phyloP scores from a whole-genome alignment of 768 basidiomycete genomes.

The Russula virescens region DNA sequence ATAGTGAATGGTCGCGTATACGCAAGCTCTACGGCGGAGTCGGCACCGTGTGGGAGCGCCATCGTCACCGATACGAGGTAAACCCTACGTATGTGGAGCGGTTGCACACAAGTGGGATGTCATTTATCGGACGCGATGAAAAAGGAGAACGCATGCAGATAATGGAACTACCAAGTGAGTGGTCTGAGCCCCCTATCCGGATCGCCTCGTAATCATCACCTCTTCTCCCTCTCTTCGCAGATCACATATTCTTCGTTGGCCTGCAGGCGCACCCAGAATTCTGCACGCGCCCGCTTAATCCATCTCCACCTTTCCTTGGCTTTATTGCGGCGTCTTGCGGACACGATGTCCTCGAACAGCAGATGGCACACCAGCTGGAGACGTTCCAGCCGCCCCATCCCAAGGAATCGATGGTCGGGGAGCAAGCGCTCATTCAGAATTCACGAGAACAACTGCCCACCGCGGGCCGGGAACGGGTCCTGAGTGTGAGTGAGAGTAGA shows the following conservation, averaged over 20 bases:
- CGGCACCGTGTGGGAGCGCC: constrained; percentile 88
- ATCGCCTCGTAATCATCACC: background rate
- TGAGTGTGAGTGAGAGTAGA: constrained; percentile 7
- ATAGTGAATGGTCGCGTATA: constrained; percentile 67
- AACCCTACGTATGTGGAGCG: constrained; percentile 80
- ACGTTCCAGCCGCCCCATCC: constrained; percentile 73
- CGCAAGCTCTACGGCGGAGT: constrained; percentile 80
- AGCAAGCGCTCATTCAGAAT: constrained; percentile 45
- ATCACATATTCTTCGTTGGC: constrained; percentile 90
- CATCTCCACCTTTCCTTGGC: constrained; percentile 95
- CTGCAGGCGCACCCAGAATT: constrained; percentile 98
- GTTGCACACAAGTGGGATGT: constrained; percentile 66
- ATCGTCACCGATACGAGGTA: constrained; percentile 94
- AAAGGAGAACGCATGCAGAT: constrained; percentile 97
- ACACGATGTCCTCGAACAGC: constrained; percentile 53
- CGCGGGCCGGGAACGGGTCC: constrained; percentile 18
- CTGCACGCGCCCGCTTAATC: constrained; percentile 96
- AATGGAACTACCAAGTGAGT: constrained; percentile 75
- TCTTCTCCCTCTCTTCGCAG: constrained; percentile 35
- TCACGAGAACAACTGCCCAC: constrained; percentile 25
- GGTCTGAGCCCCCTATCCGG: background rate
- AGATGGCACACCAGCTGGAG: constrained; percentile 58
- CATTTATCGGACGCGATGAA: constrained; percentile 87
- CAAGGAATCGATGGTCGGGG: constrained; percentile 64
- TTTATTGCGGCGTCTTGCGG: constrained; percentile 80